Evolutionary conservation across 305 asterid genomes (phyloP).

Genomic region (Withania somnifera): DNA sequence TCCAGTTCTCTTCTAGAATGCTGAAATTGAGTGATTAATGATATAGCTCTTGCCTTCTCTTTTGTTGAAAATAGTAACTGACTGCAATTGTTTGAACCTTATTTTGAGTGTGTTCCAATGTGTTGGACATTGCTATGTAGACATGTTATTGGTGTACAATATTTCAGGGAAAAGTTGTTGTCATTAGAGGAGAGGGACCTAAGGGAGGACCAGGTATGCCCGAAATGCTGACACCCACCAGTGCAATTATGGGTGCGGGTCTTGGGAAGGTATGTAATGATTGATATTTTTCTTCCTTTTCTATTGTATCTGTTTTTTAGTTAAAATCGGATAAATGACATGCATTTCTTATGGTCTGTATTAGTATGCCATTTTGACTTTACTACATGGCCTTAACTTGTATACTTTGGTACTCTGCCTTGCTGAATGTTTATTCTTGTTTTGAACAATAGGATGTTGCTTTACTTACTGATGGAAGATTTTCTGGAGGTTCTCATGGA

Average conservation of each 20-base stretch:
- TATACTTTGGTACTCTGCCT: background rate
- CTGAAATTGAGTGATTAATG: background rate
- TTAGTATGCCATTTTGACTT: background rate
- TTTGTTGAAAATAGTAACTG: background rate
- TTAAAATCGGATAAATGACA: background rate
- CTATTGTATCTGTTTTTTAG: background rate
- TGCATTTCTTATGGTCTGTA: background rate
- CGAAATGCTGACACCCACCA: conserved; percentile 96
- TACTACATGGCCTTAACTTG: background rate
- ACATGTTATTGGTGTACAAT: background rate
- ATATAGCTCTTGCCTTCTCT: background rate
- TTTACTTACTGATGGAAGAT: conserved; percentile 83
- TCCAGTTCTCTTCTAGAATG: background rate
- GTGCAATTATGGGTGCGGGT: conserved; percentile 99
- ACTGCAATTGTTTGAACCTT: background rate
- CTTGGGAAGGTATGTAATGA: conserved; percentile 68
- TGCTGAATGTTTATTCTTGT: background rate
- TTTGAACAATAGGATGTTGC: conserved; percentile 62
- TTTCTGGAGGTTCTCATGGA: conserved; percentile 98
- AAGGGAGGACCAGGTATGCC: conserved; percentile 99
- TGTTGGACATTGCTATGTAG: background rate
- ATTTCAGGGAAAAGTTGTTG: conserved; percentile 84
- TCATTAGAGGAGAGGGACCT: conserved; percentile 97
- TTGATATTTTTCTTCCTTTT: background rate
- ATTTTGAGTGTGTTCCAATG: background rate